phyloP scores from a whole-genome alignment of 495 filamentous ascomycete genomes.

The Bombardia bombarda region DNA sequence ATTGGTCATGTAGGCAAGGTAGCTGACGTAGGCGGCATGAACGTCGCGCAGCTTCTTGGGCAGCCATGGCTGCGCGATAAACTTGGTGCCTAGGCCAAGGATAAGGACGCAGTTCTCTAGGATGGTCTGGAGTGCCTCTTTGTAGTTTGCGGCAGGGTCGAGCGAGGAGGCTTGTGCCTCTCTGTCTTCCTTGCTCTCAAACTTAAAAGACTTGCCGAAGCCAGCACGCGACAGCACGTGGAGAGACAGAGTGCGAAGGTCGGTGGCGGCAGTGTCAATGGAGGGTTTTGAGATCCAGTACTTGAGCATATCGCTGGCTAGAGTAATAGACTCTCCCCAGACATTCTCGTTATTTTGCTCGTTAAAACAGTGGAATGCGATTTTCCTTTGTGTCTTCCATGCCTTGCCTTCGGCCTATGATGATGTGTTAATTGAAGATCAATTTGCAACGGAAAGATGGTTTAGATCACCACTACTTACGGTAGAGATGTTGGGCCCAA shows the following conservation, averaged over 20 bases:
- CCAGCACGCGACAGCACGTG: constrained; percentile 36
- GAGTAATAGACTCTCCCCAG: constrained; percentile 35
- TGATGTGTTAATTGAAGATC: background rate
- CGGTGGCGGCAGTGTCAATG: constrained; percentile 20
- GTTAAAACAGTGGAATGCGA: constrained; percentile 34
- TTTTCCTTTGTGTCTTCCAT: constrained; percentile 42
- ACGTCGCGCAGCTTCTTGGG: constrained; percentile 17
- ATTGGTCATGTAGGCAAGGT: constrained; percentile 17
- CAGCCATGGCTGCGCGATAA: constrained; percentile 17
- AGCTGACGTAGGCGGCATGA: constrained; percentile 20
- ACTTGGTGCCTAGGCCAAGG: constrained; percentile 17
- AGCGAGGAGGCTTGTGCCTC: background rate
- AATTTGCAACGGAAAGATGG: background rate
- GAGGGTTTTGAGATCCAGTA: constrained; percentile 26
- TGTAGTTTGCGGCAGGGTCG: constrained; percentile 15
- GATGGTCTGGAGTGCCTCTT: constrained; percentile 22
- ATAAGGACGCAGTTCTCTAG: constrained; percentile 28
- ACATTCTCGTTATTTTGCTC: constrained; percentile 41
- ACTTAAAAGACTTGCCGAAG: constrained; percentile 34
- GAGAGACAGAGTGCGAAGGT: constrained; percentile 35
- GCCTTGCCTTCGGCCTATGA: constrained; percentile 22
- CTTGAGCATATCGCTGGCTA: constrained; percentile 40
- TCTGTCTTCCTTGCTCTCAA: constrained; percentile 13
- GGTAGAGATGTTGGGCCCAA: constrained; percentile 38
- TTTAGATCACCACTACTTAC: constrained; percentile 21